These are phyloP conservation scores for Adansonia gregorii DNA, from an alignment of 441 rosid species.

Conservation along the genomic window DNA sequence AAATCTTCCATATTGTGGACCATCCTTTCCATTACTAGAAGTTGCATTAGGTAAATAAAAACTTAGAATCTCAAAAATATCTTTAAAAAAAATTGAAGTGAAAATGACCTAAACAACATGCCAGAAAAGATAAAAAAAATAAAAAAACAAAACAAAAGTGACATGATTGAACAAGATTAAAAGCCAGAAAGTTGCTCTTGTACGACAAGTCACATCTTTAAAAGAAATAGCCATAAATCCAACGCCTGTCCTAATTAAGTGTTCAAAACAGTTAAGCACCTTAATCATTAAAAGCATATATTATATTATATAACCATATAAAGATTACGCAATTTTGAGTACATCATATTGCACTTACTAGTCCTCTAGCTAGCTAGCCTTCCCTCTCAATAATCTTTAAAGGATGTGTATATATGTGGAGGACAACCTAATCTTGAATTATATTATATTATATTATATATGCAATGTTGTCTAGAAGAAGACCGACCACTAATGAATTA, in stretches of 20 bases:
- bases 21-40: not conserved
- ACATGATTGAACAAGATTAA: not conserved
- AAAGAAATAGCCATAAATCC: not conserved
- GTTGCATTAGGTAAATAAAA: not conserved
- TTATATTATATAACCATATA: not conserved
- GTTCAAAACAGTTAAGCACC: too few relatives aligned
- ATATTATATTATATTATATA: not conserved
- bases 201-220: constrained; percentile 12
- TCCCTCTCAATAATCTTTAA: not conserved
- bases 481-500: constrained; percentile 44
- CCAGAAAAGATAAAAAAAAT: not conserved
- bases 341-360: constrained; percentile 31
- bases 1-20: not conserved
- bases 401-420: constrained; percentile 24
- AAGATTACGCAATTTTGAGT: constrained; percentile 16
- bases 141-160: not conserved
- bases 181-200: constrained; percentile 2
- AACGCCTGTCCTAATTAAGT: not conserved
- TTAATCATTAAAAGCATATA: too few relatives aligned
- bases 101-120: constrained; percentile 10
- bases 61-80: not conserved
- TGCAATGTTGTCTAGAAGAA: constrained; percentile 42
- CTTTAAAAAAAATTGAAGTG: not conserved
- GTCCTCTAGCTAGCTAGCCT: not conserved
- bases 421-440: constrained; percentile 40